These are phyloP conservation scores for Penicillium longicatenatum DNA, from an alignment of 495 filamentous ascomycete species.

Conservation along the genomic window DNA sequence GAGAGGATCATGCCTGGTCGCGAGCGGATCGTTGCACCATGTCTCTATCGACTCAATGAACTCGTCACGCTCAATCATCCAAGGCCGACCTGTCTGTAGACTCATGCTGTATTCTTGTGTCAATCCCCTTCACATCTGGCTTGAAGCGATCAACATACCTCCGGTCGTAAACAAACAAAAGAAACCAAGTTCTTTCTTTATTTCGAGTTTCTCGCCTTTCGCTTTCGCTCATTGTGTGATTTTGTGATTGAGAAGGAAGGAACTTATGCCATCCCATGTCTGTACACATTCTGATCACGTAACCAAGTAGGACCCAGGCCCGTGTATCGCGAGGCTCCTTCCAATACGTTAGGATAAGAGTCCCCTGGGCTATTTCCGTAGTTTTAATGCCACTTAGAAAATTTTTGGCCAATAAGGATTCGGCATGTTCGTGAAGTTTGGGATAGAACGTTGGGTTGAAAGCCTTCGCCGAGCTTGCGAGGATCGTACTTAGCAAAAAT, in stretches of 20 bases:
- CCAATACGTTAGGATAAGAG: constrained; percentile 27
- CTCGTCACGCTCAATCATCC: constrained; percentile 28
- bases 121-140: constrained; percentile 1
- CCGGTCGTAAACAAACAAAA: constrained; percentile 30
- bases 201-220: constrained; percentile 17
- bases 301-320: constrained; percentile 25
- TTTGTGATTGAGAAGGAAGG: constrained; percentile 1
- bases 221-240: constrained; percentile 9
- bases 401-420: constrained; percentile 19
- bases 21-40: constrained; percentile 18
- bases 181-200: constrained; percentile 26
- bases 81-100: constrained; percentile 26
- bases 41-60: constrained; percentile 18
- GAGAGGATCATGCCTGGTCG: constrained; percentile 17
- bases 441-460: constrained; percentile 25
- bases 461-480: constrained; percentile 23
- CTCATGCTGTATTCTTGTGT: constrained; percentile 18
- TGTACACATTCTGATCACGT: constrained; percentile 26
- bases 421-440: constrained; percentile 17
- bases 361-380: constrained; percentile 21
- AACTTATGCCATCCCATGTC: constrained; percentile 28
- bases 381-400: constrained; percentile 22
- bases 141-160: constrained; percentile 17
- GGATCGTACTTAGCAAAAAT: constrained; percentile 22
- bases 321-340: constrained; percentile 29